Evolutionary conservation across 1,284 basidiomycete species (phyloP).

Genomic region (Leccinum subrobustum): DNA sequence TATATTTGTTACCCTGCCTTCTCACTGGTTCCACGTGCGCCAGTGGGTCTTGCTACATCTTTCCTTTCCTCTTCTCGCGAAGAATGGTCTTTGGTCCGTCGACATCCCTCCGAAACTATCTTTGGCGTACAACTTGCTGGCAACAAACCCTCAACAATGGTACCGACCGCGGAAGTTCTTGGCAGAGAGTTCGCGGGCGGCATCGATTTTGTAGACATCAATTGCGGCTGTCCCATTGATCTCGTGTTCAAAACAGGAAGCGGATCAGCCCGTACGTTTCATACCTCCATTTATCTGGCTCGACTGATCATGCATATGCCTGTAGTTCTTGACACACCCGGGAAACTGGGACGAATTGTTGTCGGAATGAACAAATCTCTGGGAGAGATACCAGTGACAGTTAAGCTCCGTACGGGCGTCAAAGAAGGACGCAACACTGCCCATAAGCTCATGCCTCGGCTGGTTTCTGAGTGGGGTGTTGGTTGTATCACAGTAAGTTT

Average conservation of each 20-base stretch:
- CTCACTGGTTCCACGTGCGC: background rate
- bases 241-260: too few relatives aligned
- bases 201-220: conserved; percentile 92
- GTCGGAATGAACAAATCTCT: conserved; percentile 91
- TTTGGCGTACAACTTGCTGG: conserved; percentile 92
- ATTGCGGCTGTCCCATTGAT: conserved; percentile 83
- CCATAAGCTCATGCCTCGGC: conserved; percentile 88
- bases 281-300: background rate
- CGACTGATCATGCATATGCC: background rate
- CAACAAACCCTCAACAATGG: conserved; percentile 72
- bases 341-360: conserved; percentile 83
- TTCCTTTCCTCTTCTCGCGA: conserved; percentile 82
- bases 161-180: conserved; percentile 85
- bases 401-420: conserved; percentile 92
- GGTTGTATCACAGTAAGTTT: conserved; percentile 73
- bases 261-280: conserved; percentile 73
- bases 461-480: conserved; percentile 78
- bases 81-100: conserved; percentile 87
- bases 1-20: background rate
- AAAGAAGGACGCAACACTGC: conserved; percentile 84
- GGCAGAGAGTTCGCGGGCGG: conserved; percentile 62
- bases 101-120: conserved; percentile 85
- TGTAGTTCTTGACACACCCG: conserved; percentile 79
- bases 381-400: conserved; percentile 92
- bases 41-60: conserved; percentile 82